These are phyloP conservation scores for Drechslerella coelobrocha DNA, from an alignment of 2,329 filamentous ascomycete species.

Conservation along the genomic window DNA sequence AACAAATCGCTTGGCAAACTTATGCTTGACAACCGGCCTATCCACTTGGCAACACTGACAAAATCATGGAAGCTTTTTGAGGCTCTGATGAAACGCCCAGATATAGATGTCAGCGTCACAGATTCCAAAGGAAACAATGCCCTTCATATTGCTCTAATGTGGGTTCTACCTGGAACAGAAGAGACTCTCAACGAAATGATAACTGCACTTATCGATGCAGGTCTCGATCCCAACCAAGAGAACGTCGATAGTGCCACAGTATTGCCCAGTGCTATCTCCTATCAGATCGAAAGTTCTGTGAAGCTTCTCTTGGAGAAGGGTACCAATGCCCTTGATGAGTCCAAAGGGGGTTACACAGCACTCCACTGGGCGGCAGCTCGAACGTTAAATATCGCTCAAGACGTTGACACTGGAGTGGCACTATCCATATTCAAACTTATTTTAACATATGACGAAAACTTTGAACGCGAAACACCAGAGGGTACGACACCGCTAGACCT, in stretches of 20 bases:
- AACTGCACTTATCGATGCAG: constrained; percentile 40
- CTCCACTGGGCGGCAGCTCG: constrained; percentile 24
- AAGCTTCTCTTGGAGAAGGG: constrained; percentile 49
- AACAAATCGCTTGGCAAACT: background rate
- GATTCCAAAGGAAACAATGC: constrained; percentile 29
- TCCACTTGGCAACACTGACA: constrained; percentile 7
- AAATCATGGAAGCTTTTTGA: constrained; percentile 32
- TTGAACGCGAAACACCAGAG: constrained; percentile 21
- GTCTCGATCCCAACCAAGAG: constrained; percentile 43
- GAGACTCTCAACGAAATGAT: constrained; percentile 27
- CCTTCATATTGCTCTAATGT: constrained; percentile 22
- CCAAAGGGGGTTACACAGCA: constrained; percentile 20
- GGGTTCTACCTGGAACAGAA: constrained; percentile 14
- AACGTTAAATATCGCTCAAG: background rate
- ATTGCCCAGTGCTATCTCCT: constrained; percentile 39
- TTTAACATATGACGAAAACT: constrained; percentile 4
- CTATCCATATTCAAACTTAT: constrained; percentile 17
- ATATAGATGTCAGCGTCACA: constrained; percentile 22
- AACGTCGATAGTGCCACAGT: constrained; percentile 35
- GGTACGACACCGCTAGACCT: constrained; percentile 18
- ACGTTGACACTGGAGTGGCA: constrained; percentile 5
- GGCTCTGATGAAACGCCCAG: constrained; percentile 23
- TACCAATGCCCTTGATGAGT: constrained; percentile 47
- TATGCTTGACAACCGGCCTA: background rate
- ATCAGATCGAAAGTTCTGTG: constrained; percentile 48